A percentile compares a stretch with the other conserved stretches of the same genome.
Evolutionary conservation across 2,329 filamentous ascomycete genomes (phyloP).

Genomic region (Lachnellula arida): DNA sequence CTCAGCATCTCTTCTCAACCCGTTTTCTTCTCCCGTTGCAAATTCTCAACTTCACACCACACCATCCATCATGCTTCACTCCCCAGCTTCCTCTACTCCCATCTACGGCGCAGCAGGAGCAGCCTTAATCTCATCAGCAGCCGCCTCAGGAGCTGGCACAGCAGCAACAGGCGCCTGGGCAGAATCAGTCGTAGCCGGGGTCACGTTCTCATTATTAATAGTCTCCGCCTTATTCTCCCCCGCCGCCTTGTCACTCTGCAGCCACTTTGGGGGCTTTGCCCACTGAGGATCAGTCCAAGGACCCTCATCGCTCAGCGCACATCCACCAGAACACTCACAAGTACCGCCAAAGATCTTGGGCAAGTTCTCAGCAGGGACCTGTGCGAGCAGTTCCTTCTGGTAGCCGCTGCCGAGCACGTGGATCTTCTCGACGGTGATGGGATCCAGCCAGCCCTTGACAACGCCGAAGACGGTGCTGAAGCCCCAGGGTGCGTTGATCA

Average conservation of each 20-base stretch:
- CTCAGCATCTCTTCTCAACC: not conserved
- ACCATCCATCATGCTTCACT: not conserved
- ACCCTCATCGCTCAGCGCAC: conserved; percentile 79
- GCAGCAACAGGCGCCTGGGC: conserved; percentile 15
- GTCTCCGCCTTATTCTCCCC: conserved; percentile 27
- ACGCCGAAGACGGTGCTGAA: conserved; percentile 82
- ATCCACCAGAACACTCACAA: conserved; percentile 79
- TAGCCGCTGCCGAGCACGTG: conserved; percentile 80
- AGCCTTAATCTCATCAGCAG: conserved; percentile 21
- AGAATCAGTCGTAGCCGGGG: conserved; percentile 20
- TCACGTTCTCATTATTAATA: conserved; percentile 34
- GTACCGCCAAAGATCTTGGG: conserved; percentile 79
- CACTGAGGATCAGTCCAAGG: conserved; percentile 78
- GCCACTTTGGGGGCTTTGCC: conserved; percentile 61
- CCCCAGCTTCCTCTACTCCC: not conserved
- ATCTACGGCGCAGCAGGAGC: conserved; percentile 21
- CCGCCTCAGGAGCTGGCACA: conserved; percentile 11
- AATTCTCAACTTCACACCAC: not conserved
- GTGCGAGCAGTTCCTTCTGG: conserved; percentile 75
- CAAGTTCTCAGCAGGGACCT: conserved; percentile 86
- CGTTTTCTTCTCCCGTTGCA: not conserved
- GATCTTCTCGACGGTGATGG: conserved; percentile 95
- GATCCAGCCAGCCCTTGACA: conserved; percentile 92
- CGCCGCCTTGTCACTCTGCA: conserved; percentile 33
- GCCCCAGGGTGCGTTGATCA: conserved; percentile 97